Evolutionary conservation across 768 basidiomycete genomes (phyloP).

Genomic region (Infundibulicybe gibba): DNA sequence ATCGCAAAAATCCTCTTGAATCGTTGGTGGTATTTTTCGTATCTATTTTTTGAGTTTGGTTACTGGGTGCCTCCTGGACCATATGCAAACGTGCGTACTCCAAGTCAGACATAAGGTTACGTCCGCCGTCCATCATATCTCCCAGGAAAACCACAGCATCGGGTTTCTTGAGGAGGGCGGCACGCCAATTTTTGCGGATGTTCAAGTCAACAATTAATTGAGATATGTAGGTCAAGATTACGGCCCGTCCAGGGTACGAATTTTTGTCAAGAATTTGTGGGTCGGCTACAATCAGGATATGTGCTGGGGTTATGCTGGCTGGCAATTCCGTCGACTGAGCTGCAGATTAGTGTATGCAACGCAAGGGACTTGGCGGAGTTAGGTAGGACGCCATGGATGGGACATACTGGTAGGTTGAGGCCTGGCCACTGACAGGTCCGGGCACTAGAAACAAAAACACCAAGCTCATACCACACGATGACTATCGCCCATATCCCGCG

Average conservation of each 20-base stretch:
- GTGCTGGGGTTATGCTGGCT: conserved; percentile 27
- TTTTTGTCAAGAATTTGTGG: conserved; percentile 79
- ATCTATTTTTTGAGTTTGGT: conserved; percentile 41
- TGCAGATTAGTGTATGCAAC: not conserved
- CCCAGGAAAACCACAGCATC: conserved; percentile 82
- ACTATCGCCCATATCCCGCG: conserved; percentile 57
- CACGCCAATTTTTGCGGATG: conserved; percentile 82
- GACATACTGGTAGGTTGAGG: conserved; percentile 24
- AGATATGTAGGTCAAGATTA: conserved; percentile 53
- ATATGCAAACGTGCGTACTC: conserved; percentile 54
- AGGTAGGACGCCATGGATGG: not conserved
- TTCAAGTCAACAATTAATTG: conserved; percentile 76
- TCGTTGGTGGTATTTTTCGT: conserved; percentile 61
- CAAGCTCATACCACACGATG: conserved; percentile 70
- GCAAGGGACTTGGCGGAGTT: not conserved
- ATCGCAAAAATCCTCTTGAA: conserved; percentile 70
- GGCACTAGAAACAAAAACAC: conserved; percentile 47
- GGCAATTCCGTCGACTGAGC: conserved; percentile 11
- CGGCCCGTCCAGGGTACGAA: conserved; percentile 64
- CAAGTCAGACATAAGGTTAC: conserved; percentile 53
- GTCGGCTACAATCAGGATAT: conserved; percentile 83
- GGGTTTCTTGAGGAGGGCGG: conserved; percentile 53
- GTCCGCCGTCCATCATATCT: conserved; percentile 89
- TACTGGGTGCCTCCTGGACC: not conserved
- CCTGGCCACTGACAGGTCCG: conserved; percentile 63